Percentiles rank a stretch among this genome's conserved stretches.
Conservation (phyloP, 768 basidiomycete genomes). For the Boletus bicolor region DNA sequence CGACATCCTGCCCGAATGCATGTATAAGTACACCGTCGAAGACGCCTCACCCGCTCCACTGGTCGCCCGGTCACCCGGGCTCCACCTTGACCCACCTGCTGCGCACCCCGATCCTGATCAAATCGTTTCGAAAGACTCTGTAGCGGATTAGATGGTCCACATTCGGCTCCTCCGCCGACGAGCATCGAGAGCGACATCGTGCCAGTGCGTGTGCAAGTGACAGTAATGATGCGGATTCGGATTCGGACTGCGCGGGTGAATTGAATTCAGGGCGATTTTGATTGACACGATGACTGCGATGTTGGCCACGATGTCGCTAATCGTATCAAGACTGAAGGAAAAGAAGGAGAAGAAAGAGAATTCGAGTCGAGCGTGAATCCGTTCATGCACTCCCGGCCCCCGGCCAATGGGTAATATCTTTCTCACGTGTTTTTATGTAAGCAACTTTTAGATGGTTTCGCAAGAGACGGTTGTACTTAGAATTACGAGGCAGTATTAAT, state of each 20-base stretch:
- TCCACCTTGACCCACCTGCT: constrained; percentile 53
- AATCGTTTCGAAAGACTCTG: constrained; percentile 77
- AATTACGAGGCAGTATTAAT: constrained; percentile 29
- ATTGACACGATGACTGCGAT: not conserved
- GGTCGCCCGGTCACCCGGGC: constrained; percentile 6
- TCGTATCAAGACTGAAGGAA: not conserved
- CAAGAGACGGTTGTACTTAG: constrained; percentile 12
- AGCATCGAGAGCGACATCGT: constrained; percentile 81
- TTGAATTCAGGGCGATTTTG: not conserved
- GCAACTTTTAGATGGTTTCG: not conserved
- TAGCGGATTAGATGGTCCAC: constrained; percentile 82
- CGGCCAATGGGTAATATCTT: not conserved
- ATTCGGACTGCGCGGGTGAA: no score
- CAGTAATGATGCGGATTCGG: not conserved
- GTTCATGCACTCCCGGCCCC: not conserved
- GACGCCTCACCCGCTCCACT: not conserved
- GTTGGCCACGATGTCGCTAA: not conserved
- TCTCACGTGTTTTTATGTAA: constrained; percentile 14
- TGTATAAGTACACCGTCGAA: constrained; percentile 1
- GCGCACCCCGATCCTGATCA: constrained; percentile 72
- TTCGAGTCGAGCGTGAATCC: not conserved
- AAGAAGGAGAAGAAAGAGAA: not conserved
- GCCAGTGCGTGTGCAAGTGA: not conserved
- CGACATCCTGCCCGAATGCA: constrained; percentile 55
- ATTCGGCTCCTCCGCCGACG: constrained; percentile 61